A percentile compares a stretch with the other conserved stretches of the same genome.
Evolutionary conservation across 805 yeast genomes (phyloP).

Genomic region (Wickerhamomyces queroliae): DNA sequence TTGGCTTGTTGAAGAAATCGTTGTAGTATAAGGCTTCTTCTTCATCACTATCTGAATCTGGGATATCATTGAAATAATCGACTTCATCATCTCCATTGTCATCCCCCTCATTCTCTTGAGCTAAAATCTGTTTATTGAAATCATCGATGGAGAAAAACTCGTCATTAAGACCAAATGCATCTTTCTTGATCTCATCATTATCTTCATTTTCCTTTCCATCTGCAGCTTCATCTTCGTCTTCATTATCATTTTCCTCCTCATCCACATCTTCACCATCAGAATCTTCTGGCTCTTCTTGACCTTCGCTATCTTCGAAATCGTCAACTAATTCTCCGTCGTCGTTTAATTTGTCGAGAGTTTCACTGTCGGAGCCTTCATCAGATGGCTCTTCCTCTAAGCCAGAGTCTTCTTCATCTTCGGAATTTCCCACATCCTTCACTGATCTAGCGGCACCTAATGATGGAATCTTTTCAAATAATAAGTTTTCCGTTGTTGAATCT

Average conservation of each 20-base stretch:
- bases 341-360: slow-evolving; percentile 8
- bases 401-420: slow-evolving; percentile 10
- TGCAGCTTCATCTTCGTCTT: slow-evolving; percentile 20
- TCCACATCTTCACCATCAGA: slow-evolving; percentile 14
- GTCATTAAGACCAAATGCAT: slow-evolving; percentile 69
- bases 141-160: slow-evolving; percentile 81
- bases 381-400: slow-evolving; percentile 7
- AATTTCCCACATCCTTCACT: slow-evolving; percentile 19
- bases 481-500: slow-evolving; percentile 66
- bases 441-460: slow-evolving; percentile 32
- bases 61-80: slow-evolving; percentile 46
- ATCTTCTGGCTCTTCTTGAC: slow-evolving; percentile 8
- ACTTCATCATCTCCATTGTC: slow-evolving; percentile 46
- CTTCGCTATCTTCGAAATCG: slow-evolving; percentile 19
- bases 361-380: neutral
- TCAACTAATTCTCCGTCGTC: slow-evolving; percentile 13
- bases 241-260: slow-evolving; percentile 13
- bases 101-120: slow-evolving; percentile 42
- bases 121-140: slow-evolving; percentile 70
- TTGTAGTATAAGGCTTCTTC: slow-evolving; percentile 54
- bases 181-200: slow-evolving; percentile 30
- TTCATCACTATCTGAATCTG: slow-evolving; percentile 45
- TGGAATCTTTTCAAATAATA: slow-evolving; percentile 53
- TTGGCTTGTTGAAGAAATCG: slow-evolving; percentile 52
- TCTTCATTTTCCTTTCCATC: slow-evolving; percentile 24